These are phyloP conservation scores for Penicillium atrosanguineum DNA, from an alignment of 495 filamentous ascomycete genomes.

Conservation along the genomic window DNA sequence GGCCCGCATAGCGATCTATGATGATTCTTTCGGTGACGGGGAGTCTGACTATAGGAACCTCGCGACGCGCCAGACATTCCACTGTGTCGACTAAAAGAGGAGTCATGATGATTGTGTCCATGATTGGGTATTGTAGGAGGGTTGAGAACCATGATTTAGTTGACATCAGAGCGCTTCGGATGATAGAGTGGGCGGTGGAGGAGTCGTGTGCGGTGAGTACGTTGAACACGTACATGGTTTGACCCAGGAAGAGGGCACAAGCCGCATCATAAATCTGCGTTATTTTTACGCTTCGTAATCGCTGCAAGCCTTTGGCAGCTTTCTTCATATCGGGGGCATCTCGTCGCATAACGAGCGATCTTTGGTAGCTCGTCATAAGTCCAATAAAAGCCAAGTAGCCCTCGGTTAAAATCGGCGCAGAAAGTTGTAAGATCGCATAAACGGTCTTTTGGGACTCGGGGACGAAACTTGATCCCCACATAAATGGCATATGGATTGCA, in stretches of 20 bases:
- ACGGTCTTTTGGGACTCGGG: constrained; percentile 16
- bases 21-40: constrained; percentile 20
- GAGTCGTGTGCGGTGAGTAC: constrained; percentile 26
- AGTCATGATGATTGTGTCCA: constrained; percentile 31
- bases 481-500: constrained; percentile 25
- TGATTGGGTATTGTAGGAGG: constrained; percentile 20
- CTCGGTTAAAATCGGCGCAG: constrained; percentile 20
- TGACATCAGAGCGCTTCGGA: constrained; percentile 28
- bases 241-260: constrained; percentile 26
- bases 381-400: constrained; percentile 27
- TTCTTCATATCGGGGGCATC: constrained; percentile 22
- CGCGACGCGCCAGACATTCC: constrained; percentile 29
- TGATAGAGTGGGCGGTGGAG: constrained; percentile 25
- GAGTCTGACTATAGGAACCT: constrained; percentile 33
- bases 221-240: constrained; percentile 31
- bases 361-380: constrained; percentile 27
- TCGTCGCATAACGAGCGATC: constrained; percentile 21
- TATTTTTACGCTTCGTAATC: constrained; percentile 22
- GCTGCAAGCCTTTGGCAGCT: constrained; percentile 25
- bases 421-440: constrained; percentile 21
- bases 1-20: constrained; percentile 33
- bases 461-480: constrained; percentile 21
- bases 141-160: constrained; percentile 26
- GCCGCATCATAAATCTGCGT: constrained; percentile 23
- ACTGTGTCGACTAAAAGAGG: constrained; percentile 34